Base-by-base conservation (phyloP, 495 filamentous ascomycete species). In the Penicillium dipodomyicola region DNA sequence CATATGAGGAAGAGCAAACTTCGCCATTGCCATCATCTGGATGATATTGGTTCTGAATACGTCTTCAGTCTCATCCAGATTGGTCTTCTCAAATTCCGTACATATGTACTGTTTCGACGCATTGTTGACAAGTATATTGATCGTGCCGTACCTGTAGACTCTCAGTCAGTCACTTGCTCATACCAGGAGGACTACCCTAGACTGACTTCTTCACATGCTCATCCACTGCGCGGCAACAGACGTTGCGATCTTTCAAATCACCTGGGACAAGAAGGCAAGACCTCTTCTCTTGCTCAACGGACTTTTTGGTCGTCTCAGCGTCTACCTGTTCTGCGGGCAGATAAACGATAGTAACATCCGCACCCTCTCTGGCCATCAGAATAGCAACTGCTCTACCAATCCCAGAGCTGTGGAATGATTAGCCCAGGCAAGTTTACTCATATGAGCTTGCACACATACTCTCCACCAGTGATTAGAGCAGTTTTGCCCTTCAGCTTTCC, bases 51-150 rank as follows among this genome's bases (percentile, higher is more conserved):
- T 76, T 22, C 74, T 72, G 73, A 84, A 88, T 0, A 75, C 75
- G 51, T 77, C 76, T 48, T 80, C 75, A 11, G 82, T 77, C 12
- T 70, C 67, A 30, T 78, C 73, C 19, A 84, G 68, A 57, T 82
- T 70, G 29, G 82, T 85, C 3, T 85, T 70, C 1, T 60, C 59
- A 23, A 86, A 70, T 35, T 84, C 76, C 12, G 72, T 63, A 64
- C 74, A 81, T 62, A 79, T 74, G 22, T 75, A 70, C 65, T 85
- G 82, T 59, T 77, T 80, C 1, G 79, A 77, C 8, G 83, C 85
- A 61, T 86, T 87, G 65, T 87, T 87, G 58, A 85, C 78, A 8
- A 86, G 72, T 9, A 85, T 73, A 56, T 85, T 77, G 62, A 87
- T 61, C 7, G 56, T 60, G 32, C 80, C 74, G 46, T 69, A 78